Base-by-base conservation (phyloP, 129 eudicot genomes). In the Logfia minima region DNA sequence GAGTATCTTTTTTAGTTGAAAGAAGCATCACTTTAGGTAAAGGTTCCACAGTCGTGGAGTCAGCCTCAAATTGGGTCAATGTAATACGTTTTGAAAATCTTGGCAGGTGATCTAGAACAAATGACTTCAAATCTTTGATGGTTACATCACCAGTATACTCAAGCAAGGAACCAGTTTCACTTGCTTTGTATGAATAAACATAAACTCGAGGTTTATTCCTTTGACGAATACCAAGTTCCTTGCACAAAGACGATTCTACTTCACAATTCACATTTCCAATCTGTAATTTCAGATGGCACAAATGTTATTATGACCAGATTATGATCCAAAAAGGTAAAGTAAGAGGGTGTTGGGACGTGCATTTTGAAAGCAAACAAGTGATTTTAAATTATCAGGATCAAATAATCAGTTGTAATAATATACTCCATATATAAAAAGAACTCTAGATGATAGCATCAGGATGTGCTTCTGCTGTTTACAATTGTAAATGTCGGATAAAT, bases 1-100 rank as follows among this genome's bases (percentile, higher is more conserved):
- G 98, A 29, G 98, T 91, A 75, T 84, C 94, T 79, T 94, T 91
- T 82, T 94, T 94, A 21, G 93, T 81, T 18, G 98, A 94, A 74
- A 94, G 87, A 82, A 94, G 97, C 82, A 94, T 81, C 26, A 91
- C 92, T 83, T 82, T 89, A 63, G 98, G 98, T 43, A 89, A 78
- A 55, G 70, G 37, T 73, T 80, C 87, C 29, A 19, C 71, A 51
- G 55, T 75, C 45, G 60, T 85, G 70, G 86, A 79, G 13, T 72
- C 60, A 10, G 81, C 72, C 51, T 87, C 87, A 75, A 89, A 83
- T 18, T 77, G 82, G 39, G 71, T 82, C 84, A 84, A 74, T 8
- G 79, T 72, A 32, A 91, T 81, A 31, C 97, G 96, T 79, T 86
- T 91, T n/a, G 98, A 91, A 66, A 94, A 84, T 77, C 84, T 86